These are phyloP conservation scores for Colletotrichum lentis DNA, from an alignment of 2,329 filamentous ascomycete species.

Conservation along the genomic window DNA sequence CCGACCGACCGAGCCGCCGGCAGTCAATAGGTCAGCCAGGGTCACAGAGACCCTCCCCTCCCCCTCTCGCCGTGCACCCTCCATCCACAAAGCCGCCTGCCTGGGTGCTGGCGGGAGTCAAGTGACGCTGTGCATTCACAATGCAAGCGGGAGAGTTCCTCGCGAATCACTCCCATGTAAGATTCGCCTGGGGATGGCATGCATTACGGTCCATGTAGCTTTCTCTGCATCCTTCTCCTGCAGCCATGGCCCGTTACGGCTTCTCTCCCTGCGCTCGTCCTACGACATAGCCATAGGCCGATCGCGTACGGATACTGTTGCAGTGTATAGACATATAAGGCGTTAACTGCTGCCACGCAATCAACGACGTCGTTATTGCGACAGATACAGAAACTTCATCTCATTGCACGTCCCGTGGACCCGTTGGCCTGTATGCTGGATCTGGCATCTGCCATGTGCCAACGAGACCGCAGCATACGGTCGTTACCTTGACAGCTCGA, in stretches of 20 bases:
- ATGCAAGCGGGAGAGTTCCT: neutral
- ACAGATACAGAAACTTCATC: constrained; percentile 7
- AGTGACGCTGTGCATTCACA: constrained; percentile 2
- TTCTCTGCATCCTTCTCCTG: constrained; percentile 10
- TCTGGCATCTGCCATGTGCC: neutral
- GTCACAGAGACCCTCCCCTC: neutral
- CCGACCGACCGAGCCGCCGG: constrained; percentile 11
- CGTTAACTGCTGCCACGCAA: too few relatives aligned
- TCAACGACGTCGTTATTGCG: too few relatives aligned
- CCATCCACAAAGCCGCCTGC: neutral
- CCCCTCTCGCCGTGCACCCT: neutral
- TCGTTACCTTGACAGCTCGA: neutral
- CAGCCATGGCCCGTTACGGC: constrained; percentile 7
- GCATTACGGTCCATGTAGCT: neutral
- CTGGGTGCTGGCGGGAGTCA: neutral
- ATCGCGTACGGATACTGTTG: constrained; percentile 7
- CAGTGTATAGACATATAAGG: too few relatives aligned
- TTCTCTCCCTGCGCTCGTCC: constrained; percentile 5
- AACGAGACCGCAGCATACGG: neutral
- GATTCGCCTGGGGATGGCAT: neutral
- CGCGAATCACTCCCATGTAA: constrained; percentile 2
- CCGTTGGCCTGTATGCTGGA: neutral
- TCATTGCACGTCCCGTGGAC: neutral
- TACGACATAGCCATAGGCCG: neutral
- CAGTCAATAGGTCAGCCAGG: neutral